Evolutionary conservation across 371 early-diverging fungal species (phyloP).

Genomic region (Syncephalastrum monosporum): DNA sequence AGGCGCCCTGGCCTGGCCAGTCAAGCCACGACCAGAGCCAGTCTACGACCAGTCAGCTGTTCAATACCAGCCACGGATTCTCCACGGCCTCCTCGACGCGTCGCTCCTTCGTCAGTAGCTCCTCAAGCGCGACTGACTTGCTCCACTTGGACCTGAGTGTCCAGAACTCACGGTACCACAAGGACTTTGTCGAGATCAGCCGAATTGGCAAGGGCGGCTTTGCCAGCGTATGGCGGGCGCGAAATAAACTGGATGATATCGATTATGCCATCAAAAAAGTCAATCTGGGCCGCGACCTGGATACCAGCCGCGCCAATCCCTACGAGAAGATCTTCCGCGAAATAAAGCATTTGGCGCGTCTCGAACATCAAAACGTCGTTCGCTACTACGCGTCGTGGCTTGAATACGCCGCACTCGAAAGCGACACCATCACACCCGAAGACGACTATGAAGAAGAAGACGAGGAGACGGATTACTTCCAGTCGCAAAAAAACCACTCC

Average conservation of each 20-base stretch:
- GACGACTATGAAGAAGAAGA: not conserved
- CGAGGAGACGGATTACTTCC: not conserved
- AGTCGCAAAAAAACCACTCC: too few species aligned
- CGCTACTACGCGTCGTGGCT: slow-evolving; percentile 93
- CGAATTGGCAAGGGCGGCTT: slow-evolving; percentile 93
- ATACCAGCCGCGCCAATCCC: slow-evolving; percentile 38
- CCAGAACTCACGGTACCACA: slow-evolving; percentile 72
- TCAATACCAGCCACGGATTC: too few species aligned
- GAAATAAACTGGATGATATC: slow-evolving; percentile 78
- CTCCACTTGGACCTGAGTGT: slow-evolving; percentile 36
- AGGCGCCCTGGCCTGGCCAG: too few species aligned
- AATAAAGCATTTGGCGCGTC: slow-evolving; percentile 84
- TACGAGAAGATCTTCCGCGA: slow-evolving; percentile 86
- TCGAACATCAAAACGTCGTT: slow-evolving; percentile 90
- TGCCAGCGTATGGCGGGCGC: slow-evolving; percentile 78
- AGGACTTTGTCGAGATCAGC: slow-evolving; percentile 80
- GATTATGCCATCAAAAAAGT: slow-evolving; percentile 92
- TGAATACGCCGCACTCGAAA: slow-evolving; percentile 55
- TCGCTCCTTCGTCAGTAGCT: too few species aligned
- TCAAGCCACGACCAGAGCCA: too few species aligned
- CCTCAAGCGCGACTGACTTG: not conserved
- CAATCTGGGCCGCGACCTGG: slow-evolving; percentile 46
- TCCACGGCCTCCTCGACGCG: too few species aligned
- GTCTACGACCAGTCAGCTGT: too few species aligned
- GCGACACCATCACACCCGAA: not conserved